Base-by-base conservation (phyloP, 2,329 filamentous ascomycete species). In the Xylariaceae sp. region DNA sequence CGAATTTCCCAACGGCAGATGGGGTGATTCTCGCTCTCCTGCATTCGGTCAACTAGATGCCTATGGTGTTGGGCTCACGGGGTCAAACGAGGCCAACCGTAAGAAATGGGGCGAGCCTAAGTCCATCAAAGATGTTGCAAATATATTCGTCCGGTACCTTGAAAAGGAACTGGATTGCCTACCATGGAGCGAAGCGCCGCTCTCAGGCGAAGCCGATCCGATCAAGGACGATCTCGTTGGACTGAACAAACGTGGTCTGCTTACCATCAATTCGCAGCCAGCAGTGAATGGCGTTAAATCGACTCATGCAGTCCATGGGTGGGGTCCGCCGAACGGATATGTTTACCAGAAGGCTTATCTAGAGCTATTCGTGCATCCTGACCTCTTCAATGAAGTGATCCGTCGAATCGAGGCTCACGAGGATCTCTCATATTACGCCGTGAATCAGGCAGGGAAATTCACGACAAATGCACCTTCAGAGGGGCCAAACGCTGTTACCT, bases 291-390 rank as follows among this genome's bases (percentile, higher is more conserved):
- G 93, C 30, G 89, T 87, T 58, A 93, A 92, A 73, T 97, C 92
- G 0, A 89, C 86, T 3, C 85, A 99, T 68, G 84, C 91, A 0
- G 80, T 95, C 6, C 88, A 95, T 71, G 94, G 94, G 51, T 99
- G 94, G 94, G 94, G 94, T 10, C 94, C 94, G 3, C 82, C 85
- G 57, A 96, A 96, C 64, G 94, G 94, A 54, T 99, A 96, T 68
- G 94, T 97, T 50, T 99, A 97, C 74, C 94, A 99, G 71, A 99
- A 99, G 77, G 90, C 93, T 4, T 99, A 99, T 71, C 81, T 99
- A 2, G 94, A 99, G 73, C 82, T 99, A 23, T 79, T 99, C 2
- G 85, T 97, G 20, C 86, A 92, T 11, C 91, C 92, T 1, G 84
- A 88, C 47, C 73, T 96, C 55, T 89, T 95, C 61, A 77, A 83